These are phyloP conservation scores for Calonectria montana DNA, from an alignment of 2,329 filamentous ascomycete species.

Conservation along the genomic window DNA sequence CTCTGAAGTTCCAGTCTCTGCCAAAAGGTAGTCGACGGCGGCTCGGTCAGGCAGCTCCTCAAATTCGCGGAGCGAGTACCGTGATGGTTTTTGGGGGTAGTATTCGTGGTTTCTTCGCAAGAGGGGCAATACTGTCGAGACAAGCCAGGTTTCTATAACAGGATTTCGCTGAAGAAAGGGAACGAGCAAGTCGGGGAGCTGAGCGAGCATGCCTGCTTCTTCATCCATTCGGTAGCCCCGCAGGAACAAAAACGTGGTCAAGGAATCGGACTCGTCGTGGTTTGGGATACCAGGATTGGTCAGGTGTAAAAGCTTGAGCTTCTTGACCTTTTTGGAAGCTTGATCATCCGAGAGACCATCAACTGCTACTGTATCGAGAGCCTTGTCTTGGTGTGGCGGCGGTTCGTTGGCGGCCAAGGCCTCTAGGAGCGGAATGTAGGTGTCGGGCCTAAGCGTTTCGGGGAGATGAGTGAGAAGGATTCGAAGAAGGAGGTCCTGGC, in stretches of 20 bases:
- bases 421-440: constrained; percentile 71
- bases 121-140: constrained; percentile 76
- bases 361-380: constrained; percentile 68
- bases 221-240: constrained; percentile 76
- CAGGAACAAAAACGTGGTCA: constrained; percentile 74
- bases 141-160: constrained; percentile 74
- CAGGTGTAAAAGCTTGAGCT: constrained; percentile 72
- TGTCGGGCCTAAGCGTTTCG: constrained; percentile 72
- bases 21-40: constrained; percentile 72
- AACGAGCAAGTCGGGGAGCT: constrained; percentile 73
- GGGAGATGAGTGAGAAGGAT: constrained; percentile 83
- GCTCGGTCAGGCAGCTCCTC: constrained; percentile 68
- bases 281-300: constrained; percentile 58
- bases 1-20: constrained; percentile 60
- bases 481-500: constrained; percentile 73
- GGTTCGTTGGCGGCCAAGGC: constrained; percentile 64
- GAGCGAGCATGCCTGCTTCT: constrained; percentile 77
- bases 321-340: constrained; percentile 72
- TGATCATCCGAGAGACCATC: constrained; percentile 70
- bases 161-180: constrained; percentile 75
- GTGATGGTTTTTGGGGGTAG: constrained; percentile 63
- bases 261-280: constrained; percentile 62
- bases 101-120: constrained; percentile 77
- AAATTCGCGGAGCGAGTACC: constrained; percentile 71
- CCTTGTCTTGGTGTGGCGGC: constrained; percentile 52